phyloP scores from a whole-genome alignment of 306 rosid genomes.

The Corylus americana region DNA sequence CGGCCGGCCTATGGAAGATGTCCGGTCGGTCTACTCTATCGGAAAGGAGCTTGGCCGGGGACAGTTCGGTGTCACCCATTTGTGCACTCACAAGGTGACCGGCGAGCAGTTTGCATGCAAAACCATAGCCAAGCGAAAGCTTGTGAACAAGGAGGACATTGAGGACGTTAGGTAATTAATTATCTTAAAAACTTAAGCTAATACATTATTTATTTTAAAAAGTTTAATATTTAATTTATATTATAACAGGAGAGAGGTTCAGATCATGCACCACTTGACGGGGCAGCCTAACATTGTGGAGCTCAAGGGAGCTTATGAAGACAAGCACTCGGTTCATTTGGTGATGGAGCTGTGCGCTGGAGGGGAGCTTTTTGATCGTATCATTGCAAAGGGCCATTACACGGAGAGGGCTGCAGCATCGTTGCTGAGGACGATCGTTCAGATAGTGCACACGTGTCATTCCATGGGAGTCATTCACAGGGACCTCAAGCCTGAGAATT shows the following conservation, averaged over 20 bases:
- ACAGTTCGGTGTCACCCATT: slow-evolving; percentile 86
- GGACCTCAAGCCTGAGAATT: slow-evolving; percentile 98
- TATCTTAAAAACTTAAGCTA: too few relatives aligned
- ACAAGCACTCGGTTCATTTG: slow-evolving; percentile 83
- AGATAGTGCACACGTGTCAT: slow-evolving; percentile 89
- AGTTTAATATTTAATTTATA: too few relatives aligned
- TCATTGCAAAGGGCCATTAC: slow-evolving; percentile 92
- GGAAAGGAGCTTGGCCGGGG: slow-evolving; percentile 96
- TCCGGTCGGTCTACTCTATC: slow-evolving; percentile 47
- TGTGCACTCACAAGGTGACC: slow-evolving; percentile 67
- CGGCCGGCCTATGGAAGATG: slow-evolving; percentile 90
- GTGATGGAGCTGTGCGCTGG: slow-evolving; percentile 98
- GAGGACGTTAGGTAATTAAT: slow-evolving; percentile 56
- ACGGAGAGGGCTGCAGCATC: slow-evolving; percentile 93
- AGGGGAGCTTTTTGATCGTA: slow-evolving; percentile 89
- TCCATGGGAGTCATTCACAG: slow-evolving; percentile 97
- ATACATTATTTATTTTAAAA: too few relatives aligned
- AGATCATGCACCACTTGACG: slow-evolving; percentile 88
- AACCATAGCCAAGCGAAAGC: slow-evolving; percentile 89
- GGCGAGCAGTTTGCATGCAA: slow-evolving; percentile 91
- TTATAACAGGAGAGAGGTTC: slow-evolving; percentile 68
- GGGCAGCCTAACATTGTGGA: slow-evolving; percentile 89
- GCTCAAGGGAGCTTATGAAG: slow-evolving; percentile 86
- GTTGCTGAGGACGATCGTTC: slow-evolving; percentile 76
- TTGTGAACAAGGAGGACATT: slow-evolving; percentile 72